Evolutionary conservation across 345 rosid species (phyloP), one percentile per base, ranked within the genome.

Genomic region (Eucalyptus melliodora): DNA sequence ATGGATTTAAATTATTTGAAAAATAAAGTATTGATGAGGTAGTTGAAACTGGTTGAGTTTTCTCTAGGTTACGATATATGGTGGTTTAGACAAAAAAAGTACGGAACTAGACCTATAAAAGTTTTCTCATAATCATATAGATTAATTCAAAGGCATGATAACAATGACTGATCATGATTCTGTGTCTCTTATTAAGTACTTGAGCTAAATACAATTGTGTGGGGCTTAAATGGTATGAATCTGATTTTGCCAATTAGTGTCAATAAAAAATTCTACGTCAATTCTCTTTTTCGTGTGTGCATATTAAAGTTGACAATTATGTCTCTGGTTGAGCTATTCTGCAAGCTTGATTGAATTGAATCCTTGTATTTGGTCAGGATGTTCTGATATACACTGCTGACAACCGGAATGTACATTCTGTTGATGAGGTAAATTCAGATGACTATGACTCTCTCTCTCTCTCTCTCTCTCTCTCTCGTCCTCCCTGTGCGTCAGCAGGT

Each of bases 371-470:
- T 55, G 87, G 87, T 53, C 94, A 97, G 99, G 98, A 95, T 94
- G 96, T 93, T 86, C 92, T 94, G n/a, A 93, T 98, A 67, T 98
- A 97, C 94, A 98, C 98, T 83, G 98, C 98, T 89, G 99, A 98
- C 92, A 92, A 93, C 92, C 91, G 94, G 89, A 98, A 97, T 88
- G 91, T 94, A 89, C 98, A 97, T 92, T 96, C 96, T 2, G 99
- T 98, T 47, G 97, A 98, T 89, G 99, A 98, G 99, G 99, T 97
- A 90, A 81, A 5, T 82, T 59, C 19, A 62, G 23, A 49, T 60
- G 26, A 55, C 21, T 44, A 50, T n/a, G 65, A 67, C 62, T 72
- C 37, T 87, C 50, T 16, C 80, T 16, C 55, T 51, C 14, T 47
- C 40, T 47, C 40, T 83, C 55, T 59, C 86, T 11, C 72, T 14